Evolutionary conservation across 108 stramenopile species (phyloP), one percentile per base, ranked within the genome.

Genomic region (Epipyxis sp.): DNA sequence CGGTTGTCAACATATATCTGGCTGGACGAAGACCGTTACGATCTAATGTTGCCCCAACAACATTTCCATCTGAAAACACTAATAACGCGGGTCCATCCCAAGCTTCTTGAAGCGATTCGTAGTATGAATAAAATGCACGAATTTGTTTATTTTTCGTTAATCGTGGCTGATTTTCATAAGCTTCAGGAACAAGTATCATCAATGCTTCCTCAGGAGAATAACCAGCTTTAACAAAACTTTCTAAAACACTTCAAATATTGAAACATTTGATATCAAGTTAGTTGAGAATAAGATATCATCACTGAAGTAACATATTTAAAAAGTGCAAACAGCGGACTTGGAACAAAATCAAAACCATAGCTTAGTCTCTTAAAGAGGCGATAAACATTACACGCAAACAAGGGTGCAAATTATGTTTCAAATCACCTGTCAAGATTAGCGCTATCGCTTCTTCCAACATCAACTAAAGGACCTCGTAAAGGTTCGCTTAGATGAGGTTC

Each of bases 41-140:
- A 69, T 83, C 82, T 40, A 83, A 81, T 42, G 76, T 76, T 13
- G 82, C 82, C 34, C 82, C 82, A 20, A 83, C 81, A 62, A 37
- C 77, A 77, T 82, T 77, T 35, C 82, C 82, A 62, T 83, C 82
- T 42, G 81, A 79, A 76, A 81, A 83, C 37, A 83, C 82, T 13
- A 83, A 81, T 0, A 83, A 65, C 0, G 82, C 82, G 59, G 82
- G 82, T 42, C 82, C 82, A 32, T 83, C 82, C 82, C 82, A 83
- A 25, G 82, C 78, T 77, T 83, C 82, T 44, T 83, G 82, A 30
- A 81, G 76, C 3, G 78, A 80, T 34, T 81, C 78, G 74, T 80
- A 81, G 80, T 81, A 83, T 1, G 35, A 27, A 45, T 83, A 83
- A 62, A 83, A 83, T 39, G 77, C 82, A 37, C 44, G 1, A n/a